A percentile compares a stretch with the other conserved stretches of the same genome.
Conservation (phyloP, 192 early-diverging fungal species). For the Lobulomyces angularis region DNA sequence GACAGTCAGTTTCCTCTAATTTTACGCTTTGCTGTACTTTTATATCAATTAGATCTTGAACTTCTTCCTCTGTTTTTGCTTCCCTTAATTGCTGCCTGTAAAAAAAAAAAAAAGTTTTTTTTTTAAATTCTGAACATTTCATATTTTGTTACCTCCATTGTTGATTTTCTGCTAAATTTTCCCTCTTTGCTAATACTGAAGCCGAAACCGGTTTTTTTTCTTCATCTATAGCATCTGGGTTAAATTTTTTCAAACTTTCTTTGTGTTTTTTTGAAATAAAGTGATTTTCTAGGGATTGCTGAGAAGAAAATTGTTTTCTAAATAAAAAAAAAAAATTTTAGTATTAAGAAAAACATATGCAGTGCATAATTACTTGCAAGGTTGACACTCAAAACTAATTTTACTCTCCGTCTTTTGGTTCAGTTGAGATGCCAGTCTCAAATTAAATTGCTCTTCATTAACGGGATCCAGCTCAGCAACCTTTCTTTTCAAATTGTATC, state of each 20-base stretch:
- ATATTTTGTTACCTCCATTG: not conserved
- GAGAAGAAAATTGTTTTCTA: conserved; percentile 48
- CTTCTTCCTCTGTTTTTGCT: conserved; percentile 50
- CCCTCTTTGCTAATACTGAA: not conserved
- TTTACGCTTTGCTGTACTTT: conserved; percentile 61
- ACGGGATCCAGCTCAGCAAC: conserved; percentile 84
- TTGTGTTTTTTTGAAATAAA: conserved; percentile 90
- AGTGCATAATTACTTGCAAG: conserved; percentile 8
- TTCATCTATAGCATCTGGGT: conserved; percentile 21
- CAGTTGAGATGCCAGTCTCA: conserved; percentile 47
- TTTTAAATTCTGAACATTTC: not conserved
- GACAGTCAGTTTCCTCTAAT: conserved; percentile 65
- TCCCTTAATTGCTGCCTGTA: conserved; percentile 20
- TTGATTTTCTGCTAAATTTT: not conserved
- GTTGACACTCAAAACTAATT: not conserved
- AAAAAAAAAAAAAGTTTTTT: not conserved
- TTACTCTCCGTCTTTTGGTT: not conserved
- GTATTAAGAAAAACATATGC: conserved; percentile 11
- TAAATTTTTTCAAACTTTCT: conserved; percentile 40
- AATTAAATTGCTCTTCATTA: conserved; percentile 64
- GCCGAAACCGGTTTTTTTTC: conserved; percentile 27
- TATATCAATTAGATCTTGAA: conserved; percentile 61
- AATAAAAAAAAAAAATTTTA: not conserved
- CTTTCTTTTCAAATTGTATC: conserved; percentile 97
- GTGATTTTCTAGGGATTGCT: conserved; percentile 84